Base-by-base conservation (phyloP, 805 yeast species). In the Metschnikowia shivogae region DNA sequence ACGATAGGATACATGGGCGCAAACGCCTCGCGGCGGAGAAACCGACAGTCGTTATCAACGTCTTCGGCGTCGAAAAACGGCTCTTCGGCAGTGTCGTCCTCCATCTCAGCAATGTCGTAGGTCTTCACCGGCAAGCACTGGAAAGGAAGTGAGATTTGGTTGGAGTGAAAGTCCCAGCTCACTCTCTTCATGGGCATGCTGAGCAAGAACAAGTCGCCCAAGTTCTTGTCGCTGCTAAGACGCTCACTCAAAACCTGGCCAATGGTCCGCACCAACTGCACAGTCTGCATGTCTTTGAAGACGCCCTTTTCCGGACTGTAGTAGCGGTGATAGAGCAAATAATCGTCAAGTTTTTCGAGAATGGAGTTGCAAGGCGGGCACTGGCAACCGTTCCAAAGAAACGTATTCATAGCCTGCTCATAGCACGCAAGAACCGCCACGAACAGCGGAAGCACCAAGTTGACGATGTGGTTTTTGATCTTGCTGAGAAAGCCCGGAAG, bases 301-400 rank as follows among this genome's bases (percentile, higher is more conserved):
- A 65, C 67, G 0, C 74, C 75, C 6, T 67, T 67, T 2, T 64
- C 58, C 5, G 60, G 60, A 47, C 77, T 78, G 54, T 73, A 82
- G 58, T 79, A 81, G 40, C 77, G 78, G 56, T 86, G 95, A 39
- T 76, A 72, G 74, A 82, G 75, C 39, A 85, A 60, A 52, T 73
- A 84, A 12, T 75, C 70, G 53, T 86, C 95, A 40, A 81, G 68
- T 9, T 75, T 51, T 0, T 74, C 74, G 20, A 85, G 61, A 34
- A 66, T 67, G 42, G 65, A 65, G 11, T 65, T 64, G 55, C 95
- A 86, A 50, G 72, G 77, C 1, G 52, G 48, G 58, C 95, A 86
- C 32, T 72, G 73, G 60, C 92, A 85, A 0, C 92, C 92, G 57
- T 84, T 85, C 90, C 92, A 86, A 20, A 86, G 60, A 41, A 86